Evolutionary conservation across 192 early-diverging fungal species (phyloP), one percentile per base, ranked within the genome.

Genomic region (Diversispora epigaea): DNA sequence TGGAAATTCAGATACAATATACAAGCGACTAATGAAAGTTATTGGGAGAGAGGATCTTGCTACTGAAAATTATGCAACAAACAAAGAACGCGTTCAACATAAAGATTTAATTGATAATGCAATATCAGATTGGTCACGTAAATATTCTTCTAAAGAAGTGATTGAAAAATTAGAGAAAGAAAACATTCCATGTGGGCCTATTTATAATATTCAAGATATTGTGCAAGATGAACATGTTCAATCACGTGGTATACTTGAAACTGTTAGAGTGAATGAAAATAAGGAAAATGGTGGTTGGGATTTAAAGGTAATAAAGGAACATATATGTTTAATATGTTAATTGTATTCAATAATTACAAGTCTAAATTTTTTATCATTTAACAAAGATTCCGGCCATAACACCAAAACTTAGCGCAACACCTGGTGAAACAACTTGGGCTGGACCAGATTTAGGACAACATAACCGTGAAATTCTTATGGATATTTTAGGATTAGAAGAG

Each of bases 1-100:
- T 25, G 84, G 80, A 22, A 86, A 86, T 52, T 81, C 84, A 9
- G 84, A 86, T 71, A 75, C 77, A 45, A 84, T 86, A 12, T 86
- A 84, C 52, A 79, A 85, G 46, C 69, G 84, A 25, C 75, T 86
- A 4, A 84, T 83, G 80, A 62, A 61, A 14, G 76, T 81, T 5
- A 77, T 77, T 39, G 84, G 84, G 39, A 68, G 84, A 44, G 73
- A 75, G 15, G 84, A 86, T 77, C 45, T 86, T 71, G 77, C 83
- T 44, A 78, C 77, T 46, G 47, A 73, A 32, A 68, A 84, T 54
- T 86, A 82, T 67, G 77, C 71, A 22, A 85, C 82, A 6, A 86
- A 86, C 52, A 73, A 77, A 21, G 79, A 83, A 21, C 69, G 84
- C 56, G 83, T 85, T 6, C 76, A 78, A 50, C 75, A 83, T 40